These are phyloP conservation scores for Tulasnella sp. DNA, from an alignment of 768 basidiomycete genomes.

Conservation along the genomic window DNA sequence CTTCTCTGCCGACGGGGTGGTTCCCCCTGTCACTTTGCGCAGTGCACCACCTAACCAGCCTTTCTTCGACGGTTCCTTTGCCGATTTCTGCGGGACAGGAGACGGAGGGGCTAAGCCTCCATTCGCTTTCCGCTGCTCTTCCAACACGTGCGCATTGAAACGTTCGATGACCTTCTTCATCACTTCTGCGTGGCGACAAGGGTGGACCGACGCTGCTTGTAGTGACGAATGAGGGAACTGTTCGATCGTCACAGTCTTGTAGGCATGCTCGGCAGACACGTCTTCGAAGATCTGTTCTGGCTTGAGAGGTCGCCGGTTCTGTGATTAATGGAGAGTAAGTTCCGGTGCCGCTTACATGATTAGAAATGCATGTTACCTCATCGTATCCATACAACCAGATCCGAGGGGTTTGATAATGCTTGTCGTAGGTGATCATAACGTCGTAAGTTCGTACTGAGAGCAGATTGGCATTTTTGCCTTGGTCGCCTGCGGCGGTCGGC, in stretches of 20 bases:
- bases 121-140: conserved; percentile 58
- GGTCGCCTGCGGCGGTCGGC: conserved; percentile 43
- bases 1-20: conserved; percentile 27
- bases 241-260: conserved; percentile 98
- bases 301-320: conserved; percentile 83
- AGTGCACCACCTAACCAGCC: conserved; percentile 62
- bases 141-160: conserved; percentile 84
- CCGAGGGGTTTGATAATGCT: conserved; percentile 97
- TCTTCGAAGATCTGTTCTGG: conserved; percentile 94
- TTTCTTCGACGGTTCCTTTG: conserved; percentile 41
- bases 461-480: conserved; percentile 67
- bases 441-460: conserved; percentile 97
- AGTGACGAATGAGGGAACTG: conserved; percentile 89
- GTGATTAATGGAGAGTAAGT: background rate
- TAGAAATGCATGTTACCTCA: conserved; percentile 47
- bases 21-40: conserved; percentile 55
- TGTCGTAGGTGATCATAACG: conserved; percentile 99
- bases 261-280: conserved; percentile 90
- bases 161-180: conserved; percentile 99
- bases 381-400: conserved; percentile 98
- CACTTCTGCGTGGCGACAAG: conserved; percentile 96
- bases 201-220: conserved; percentile 88
- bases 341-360: background rate
- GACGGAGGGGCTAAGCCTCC: background rate
- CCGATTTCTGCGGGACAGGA: conserved; percentile 28